Evolutionary conservation across 140 eudicot species (phyloP).

Genomic region (Oenanthe javanica): DNA sequence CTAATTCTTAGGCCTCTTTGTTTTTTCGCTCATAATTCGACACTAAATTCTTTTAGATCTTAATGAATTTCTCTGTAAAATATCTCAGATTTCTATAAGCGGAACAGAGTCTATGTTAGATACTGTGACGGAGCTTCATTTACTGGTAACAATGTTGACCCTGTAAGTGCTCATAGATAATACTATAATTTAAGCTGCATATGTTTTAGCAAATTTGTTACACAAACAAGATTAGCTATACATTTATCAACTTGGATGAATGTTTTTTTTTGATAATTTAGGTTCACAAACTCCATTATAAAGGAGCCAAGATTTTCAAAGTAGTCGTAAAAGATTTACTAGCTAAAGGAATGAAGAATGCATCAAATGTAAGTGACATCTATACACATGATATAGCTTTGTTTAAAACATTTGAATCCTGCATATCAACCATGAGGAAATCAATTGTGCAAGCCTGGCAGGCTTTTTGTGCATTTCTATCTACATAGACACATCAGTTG

Average conservation of each 20-base stretch:
- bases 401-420: neutral
- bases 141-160: constrained; percentile 58
- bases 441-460: too few relatives aligned
- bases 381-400: neutral
- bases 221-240: neutral
- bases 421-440: neutral
- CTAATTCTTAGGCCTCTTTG: neutral
- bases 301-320: constrained; percentile 11
- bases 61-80: too few relatives aligned
- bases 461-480: too few relatives aligned
- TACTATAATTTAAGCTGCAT: neutral
- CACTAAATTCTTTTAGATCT: neutral
- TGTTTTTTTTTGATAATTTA: neutral
- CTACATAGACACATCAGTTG: too few relatives aligned
- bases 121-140: constrained; percentile 75
- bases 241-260: neutral
- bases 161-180: constrained; percentile 16
- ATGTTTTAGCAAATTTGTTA: too few relatives aligned
- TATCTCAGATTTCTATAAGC: constrained; percentile 41
- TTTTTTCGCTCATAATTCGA: neutral
- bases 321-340: neutral
- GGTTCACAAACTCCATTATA: constrained; percentile 2
- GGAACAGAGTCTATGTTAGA: constrained; percentile 51
- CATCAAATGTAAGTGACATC: constrained; percentile 7
- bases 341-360: constrained; percentile 9